A percentile compares a stretch with the other conserved stretches of the same genome.
Evolutionary conservation across 1,139 yeast genomes (phyloP).

Genomic region (Kazachstania sp.): DNA sequence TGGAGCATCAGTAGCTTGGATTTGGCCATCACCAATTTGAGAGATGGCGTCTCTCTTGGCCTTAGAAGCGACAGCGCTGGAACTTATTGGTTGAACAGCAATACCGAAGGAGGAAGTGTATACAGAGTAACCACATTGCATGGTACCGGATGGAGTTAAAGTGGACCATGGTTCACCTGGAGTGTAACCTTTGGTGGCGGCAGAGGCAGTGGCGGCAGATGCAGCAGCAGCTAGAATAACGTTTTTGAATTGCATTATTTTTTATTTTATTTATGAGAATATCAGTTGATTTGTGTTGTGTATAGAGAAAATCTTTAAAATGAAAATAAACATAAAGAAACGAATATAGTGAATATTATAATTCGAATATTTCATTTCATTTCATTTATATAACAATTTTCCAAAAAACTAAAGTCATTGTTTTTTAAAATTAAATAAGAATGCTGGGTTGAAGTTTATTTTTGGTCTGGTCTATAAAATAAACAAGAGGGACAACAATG

Average conservation of each 20-base stretch:
- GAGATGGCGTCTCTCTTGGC: slow-evolving; percentile 34
- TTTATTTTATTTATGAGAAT: background rate
- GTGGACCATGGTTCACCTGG: slow-evolving; percentile 70
- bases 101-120: slow-evolving; percentile 60
- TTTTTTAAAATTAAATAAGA: too few species aligned
- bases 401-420: too few species aligned
- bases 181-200: slow-evolving; percentile 35
- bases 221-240: slow-evolving; percentile 33
- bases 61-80: slow-evolving; percentile 37
- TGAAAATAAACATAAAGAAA: background rate
- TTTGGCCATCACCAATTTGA: slow-evolving; percentile 9
- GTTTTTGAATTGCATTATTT: slow-evolving; percentile 14
- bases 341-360: too few species aligned
- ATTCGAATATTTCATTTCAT: too few species aligned
- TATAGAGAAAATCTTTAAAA: background rate
- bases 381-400: too few species aligned
- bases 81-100: slow-evolving; percentile 48
- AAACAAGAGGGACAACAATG: too few species aligned
- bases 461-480: too few species aligned
- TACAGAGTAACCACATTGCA: slow-evolving; percentile 53
- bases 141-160: slow-evolving; percentile 52
- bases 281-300: background rate
- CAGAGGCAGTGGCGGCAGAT: slow-evolving; percentile 43
- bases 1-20: slow-evolving; percentile 34
- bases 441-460: too few species aligned